Evolutionary conservation across 257 asterid species (phyloP).

Genomic region (Solanum stenotomum): DNA sequence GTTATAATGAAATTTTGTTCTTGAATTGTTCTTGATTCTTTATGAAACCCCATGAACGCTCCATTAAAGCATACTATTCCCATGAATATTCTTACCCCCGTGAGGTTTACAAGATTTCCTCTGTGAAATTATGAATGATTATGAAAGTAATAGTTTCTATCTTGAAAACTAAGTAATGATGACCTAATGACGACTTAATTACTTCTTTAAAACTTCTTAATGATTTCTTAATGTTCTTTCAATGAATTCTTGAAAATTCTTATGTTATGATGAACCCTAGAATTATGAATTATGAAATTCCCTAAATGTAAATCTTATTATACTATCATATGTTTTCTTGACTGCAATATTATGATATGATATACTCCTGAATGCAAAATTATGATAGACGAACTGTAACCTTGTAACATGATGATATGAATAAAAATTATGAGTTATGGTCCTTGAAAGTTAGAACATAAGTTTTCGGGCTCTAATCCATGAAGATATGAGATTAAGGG

Average conservation of each 20-base stretch:
- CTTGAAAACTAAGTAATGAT: background rate
- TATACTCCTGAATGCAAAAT: no score
- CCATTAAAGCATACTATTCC: no score
- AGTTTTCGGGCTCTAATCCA: background rate
- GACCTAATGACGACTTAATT: background rate
- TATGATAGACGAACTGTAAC: background rate
- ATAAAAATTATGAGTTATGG: no score
- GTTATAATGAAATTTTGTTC: background rate
- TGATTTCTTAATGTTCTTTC: background rate
- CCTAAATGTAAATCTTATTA: background rate
- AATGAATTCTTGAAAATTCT: background rate
- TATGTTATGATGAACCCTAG: background rate
- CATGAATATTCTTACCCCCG: background rate
- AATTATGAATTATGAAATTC: background rate
- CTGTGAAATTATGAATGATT: background rate
- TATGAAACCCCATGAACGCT: background rate
- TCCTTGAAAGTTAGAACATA: background rate
- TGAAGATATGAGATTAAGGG: background rate
- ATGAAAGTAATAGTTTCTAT: background rate
- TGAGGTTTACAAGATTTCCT: background rate
- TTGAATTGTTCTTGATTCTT: background rate
- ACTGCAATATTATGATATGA: background rate
- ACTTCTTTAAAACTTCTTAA: no score
- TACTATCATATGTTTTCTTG: background rate
- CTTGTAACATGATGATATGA: background rate